Evolutionary conservation across 2,329 filamentous ascomycete genomes (phyloP), one percentile per base, ranked within the genome.

Genomic region (Microcera coccophila): DNA sequence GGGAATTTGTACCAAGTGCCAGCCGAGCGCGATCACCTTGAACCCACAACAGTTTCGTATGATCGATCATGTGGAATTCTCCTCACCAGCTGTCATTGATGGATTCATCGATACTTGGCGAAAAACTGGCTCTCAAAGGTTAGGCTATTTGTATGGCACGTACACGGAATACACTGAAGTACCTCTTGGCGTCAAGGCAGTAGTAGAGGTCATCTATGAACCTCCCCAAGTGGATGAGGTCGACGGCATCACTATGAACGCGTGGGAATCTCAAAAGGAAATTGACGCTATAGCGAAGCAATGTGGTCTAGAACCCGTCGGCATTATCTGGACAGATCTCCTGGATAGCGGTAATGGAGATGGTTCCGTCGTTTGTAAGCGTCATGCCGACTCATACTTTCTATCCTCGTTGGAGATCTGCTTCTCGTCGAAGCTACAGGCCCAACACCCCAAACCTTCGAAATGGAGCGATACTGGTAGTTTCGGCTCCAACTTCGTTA

Each of bases 31-130:
- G 42, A 98, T 98, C 61, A 95, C 89, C 10, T 72, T 98, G 40
- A 90, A 97, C 62, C 89, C 90, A 4, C 93, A 98, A 65, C 77
- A 85, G 16, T 98, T 91, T 65, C 88, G 93, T 39, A 96, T 93
- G 87, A 90, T 98, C 3, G 93, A 98, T 59, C 93, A 98, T 64
- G 93, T 98, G 50, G 94, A 98, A 66, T 97, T 98, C 62, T 84
- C 91, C 2, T 84, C 87, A 1, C 83, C 89, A 3, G 76, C 82
- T 41, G 79, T 97, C 24, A 87, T 97, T 57, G 87, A 98, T 62
- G 81, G 79, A n/a, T 82, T 97, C 43, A 81, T 98, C 52, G 83
- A 96, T 59, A 87, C 91, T 45, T 98, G 93, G 91, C 79, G 94
- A 55, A 84, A 81, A 52, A 90, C 87, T 2, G 91, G 90, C 4